These are phyloP conservation scores for Anisodus acutangulus DNA, from an alignment of 257 asterid genomes.

Conservation along the genomic window DNA sequence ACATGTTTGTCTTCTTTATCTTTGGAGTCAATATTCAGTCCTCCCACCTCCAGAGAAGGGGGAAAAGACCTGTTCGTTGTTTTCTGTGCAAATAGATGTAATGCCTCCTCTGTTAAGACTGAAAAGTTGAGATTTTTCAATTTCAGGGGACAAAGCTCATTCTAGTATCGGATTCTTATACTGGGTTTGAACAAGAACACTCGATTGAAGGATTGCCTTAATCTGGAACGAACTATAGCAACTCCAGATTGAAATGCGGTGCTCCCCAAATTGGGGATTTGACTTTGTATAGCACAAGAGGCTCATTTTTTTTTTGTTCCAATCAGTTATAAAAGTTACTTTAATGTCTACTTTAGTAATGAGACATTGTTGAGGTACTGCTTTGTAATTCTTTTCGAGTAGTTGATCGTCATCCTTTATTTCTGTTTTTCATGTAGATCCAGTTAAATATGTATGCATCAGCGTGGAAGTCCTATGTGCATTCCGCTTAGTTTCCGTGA, in stretches of 20 bases:
- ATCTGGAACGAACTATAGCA: constrained; percentile 24
- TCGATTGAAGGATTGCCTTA: constrained; percentile 48
- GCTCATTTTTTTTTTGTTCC: background rate
- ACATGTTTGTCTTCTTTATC: background rate
- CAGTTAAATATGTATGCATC: background rate
- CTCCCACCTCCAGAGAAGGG: background rate
- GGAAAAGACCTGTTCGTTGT: background rate
- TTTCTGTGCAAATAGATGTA: background rate
- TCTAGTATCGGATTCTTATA: constrained; percentile 78
- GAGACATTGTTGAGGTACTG: background rate
- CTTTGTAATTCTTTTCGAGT: background rate
- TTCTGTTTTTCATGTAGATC: background rate
- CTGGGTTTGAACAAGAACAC: constrained; percentile 75
- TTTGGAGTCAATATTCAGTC: background rate
- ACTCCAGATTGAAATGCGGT: constrained; percentile 1
- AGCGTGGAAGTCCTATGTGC: background rate
- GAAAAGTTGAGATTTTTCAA: constrained; percentile 26
- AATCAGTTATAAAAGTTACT: background rate
- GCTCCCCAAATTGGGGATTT: constrained; percentile 16
- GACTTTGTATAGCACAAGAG: constrained; percentile 9
- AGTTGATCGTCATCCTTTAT: background rate
- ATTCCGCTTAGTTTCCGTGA: background rate
- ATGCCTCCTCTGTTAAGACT: background rate
- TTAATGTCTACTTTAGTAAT: background rate
- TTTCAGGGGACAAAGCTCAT: constrained; percentile 78